A percentile compares a stretch with the other conserved stretches of the same genome.
These are phyloP conservation scores for Magnolia sinica DNA, from an alignment of 164 flowering plant genomes.

Conservation along the genomic window DNA sequence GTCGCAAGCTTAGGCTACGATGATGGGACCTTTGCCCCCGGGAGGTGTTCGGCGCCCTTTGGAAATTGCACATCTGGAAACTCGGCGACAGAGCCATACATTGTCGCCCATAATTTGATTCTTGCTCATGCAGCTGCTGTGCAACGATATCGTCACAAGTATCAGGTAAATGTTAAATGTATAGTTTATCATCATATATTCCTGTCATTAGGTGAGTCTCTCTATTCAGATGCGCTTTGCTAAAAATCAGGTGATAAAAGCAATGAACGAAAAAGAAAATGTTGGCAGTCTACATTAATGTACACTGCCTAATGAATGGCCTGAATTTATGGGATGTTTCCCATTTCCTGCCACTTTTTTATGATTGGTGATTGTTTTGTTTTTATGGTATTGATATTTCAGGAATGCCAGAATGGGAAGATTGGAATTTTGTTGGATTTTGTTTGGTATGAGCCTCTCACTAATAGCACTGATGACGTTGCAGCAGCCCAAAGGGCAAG, in stretches of 20 bases:
- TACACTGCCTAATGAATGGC: no score
- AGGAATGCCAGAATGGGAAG: slow-evolving; percentile 13
- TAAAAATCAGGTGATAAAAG: no score
- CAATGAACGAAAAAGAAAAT: no score
- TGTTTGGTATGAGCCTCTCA: slow-evolving; percentile 25
- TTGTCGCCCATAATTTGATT: slow-evolving; percentile 19
- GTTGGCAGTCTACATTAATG: background rate
- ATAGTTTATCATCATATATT: background rate
- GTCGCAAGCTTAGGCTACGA: slow-evolving; percentile 18
- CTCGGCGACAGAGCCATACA: slow-evolving; percentile 24
- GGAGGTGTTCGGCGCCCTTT: slow-evolving; percentile 14
- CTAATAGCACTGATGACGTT: slow-evolving; percentile 9
- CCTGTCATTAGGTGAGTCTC: no score
- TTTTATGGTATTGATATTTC: background rate
- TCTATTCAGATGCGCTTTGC: no score
- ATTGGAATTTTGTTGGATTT: slow-evolving; percentile 22
- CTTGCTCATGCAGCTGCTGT: slow-evolving; percentile 24
- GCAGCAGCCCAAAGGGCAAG: slow-evolving; percentile 18
- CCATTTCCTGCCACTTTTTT: no score
- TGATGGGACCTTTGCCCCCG: slow-evolving; percentile 15
- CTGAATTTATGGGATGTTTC: no score
- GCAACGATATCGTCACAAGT: slow-evolving; percentile 14
- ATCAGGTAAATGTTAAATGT: slow-evolving; percentile 14
- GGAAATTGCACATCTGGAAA: slow-evolving; percentile 19
- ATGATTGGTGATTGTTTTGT: background rate